These are phyloP conservation scores for Uncinocarpus reesii DNA, from an alignment of 2,329 filamentous ascomycete genomes.

Conservation along the genomic window DNA sequence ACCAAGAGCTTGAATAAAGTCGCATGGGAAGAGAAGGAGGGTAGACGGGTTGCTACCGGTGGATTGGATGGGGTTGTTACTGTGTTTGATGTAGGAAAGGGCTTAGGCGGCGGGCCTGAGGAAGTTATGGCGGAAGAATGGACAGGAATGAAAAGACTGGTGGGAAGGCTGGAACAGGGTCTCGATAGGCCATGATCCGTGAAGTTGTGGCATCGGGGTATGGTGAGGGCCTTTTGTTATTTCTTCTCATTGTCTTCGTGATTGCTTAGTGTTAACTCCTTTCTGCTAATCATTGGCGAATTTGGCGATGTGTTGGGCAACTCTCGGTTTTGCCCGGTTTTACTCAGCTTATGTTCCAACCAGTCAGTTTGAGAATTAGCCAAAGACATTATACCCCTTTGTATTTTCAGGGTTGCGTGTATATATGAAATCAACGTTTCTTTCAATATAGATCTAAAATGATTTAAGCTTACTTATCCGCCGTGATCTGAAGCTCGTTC, in stretches of 20 bases:
- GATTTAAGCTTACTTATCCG: no score
- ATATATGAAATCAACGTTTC: neutral
- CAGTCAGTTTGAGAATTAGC: neutral
- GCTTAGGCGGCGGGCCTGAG: conserved; percentile 70
- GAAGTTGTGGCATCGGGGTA: neutral
- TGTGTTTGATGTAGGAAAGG: conserved; percentile 76
- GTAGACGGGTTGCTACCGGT: conserved; percentile 75
- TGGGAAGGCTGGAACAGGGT: conserved; percentile 58
- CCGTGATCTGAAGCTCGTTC: neutral
- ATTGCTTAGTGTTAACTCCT: neutral
- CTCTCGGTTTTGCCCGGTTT: neutral
- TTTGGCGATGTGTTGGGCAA: neutral
- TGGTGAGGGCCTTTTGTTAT: no score
- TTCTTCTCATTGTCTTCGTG: neutral
- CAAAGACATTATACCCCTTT: conserved; percentile 5
- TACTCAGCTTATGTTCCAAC: neutral
- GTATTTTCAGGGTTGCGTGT: neutral
- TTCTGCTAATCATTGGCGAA: no score
- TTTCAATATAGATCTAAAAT: neutral
- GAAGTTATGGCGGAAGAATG: conserved; percentile 78
- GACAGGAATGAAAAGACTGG: conserved; percentile 81
- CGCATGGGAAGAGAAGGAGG: conserved; percentile 85
- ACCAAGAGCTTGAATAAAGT: conserved; percentile 87
- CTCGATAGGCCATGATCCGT: conserved; percentile 25
- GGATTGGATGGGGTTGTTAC: conserved; percentile 85